Percentiles rank a stretch among this genome's conserved stretches.
phyloP scores from a whole-genome alignment of 2,329 filamentous ascomycete genomes.

The Penicillium sp. region DNA sequence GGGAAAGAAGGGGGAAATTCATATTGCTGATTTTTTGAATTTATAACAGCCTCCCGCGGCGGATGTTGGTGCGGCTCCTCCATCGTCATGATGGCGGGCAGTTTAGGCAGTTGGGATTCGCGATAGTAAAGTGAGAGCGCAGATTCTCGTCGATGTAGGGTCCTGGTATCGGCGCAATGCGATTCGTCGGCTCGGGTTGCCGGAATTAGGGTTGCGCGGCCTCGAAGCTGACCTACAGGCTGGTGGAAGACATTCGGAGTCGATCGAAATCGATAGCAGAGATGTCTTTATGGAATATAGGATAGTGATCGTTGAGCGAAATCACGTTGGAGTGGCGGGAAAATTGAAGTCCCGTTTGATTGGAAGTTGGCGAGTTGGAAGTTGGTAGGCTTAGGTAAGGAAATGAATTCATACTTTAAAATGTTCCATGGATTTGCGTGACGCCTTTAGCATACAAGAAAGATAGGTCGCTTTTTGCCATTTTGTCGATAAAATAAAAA shows the following conservation, averaged over 20 bases:
- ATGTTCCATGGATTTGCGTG: constrained; percentile 11
- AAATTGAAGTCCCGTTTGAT: neutral
- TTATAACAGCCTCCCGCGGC: neutral
- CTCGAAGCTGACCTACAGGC: neutral
- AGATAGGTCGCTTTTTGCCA: constrained; percentile 14
- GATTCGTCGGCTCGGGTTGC: neutral
- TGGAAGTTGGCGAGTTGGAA: neutral
- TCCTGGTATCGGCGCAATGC: neutral
- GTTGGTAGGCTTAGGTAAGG: neutral
- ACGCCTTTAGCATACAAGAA: constrained; percentile 13
- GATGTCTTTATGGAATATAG: neutral
- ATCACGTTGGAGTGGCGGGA: neutral
- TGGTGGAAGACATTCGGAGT: neutral
- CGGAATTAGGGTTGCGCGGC: neutral
- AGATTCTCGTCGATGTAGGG: neutral
- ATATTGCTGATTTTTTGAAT: neutral
- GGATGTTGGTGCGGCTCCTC: constrained; percentile 4
- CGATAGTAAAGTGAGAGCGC: neutral
- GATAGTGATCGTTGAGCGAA: neutral
- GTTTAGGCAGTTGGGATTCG: neutral
- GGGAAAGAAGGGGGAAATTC: neutral
- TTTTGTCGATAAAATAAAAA: constrained; percentile 2
- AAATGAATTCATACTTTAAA: neutral
- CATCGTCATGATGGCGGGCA: constrained; percentile 19
- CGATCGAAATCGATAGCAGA: neutral